phyloP scores from a whole-genome alignment of 2,329 filamentous ascomycete species.

The Arthroderma sp. region DNA sequence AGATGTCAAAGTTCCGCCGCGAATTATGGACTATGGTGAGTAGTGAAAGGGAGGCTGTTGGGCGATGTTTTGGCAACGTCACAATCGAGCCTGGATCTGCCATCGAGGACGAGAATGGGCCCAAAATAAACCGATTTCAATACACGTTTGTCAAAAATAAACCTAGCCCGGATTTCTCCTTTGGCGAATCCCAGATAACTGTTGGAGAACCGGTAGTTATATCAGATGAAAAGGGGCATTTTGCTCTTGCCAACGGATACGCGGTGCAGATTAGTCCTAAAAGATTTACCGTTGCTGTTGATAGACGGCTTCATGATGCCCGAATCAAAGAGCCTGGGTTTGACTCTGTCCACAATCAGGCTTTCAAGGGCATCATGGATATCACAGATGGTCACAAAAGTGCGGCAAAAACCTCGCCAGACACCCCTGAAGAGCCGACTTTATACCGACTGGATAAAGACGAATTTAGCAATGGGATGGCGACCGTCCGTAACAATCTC shows the following conservation, averaged over 20 bases:
- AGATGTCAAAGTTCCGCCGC: slow-evolving; percentile 70
- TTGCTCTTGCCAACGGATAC: slow-evolving; percentile 84
- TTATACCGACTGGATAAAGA: slow-evolving; percentile 88
- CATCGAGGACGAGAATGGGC: slow-evolving; percentile 52
- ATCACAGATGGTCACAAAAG: slow-evolving; percentile 28
- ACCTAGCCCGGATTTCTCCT: slow-evolving; percentile 54
- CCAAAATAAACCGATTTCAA: slow-evolving; percentile 81
- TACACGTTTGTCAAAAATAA: slow-evolving; percentile 72
- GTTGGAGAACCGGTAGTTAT: slow-evolving; percentile 90
- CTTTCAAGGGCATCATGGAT: slow-evolving; percentile 86
- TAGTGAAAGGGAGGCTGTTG: slow-evolving; percentile 70
- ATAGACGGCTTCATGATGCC: slow-evolving; percentile 77
- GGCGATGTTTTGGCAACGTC: slow-evolving; percentile 80
- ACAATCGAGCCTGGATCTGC: slow-evolving; percentile 67
- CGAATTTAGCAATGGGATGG: slow-evolving; percentile 97
- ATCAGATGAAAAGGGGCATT: slow-evolving; percentile 89
- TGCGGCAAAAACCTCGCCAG: too few relatives aligned
- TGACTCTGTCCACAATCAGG: slow-evolving; percentile 62
- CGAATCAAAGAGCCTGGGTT: slow-evolving; percentile 65
- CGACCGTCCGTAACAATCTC: slow-evolving; percentile 83
- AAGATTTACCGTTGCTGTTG: slow-evolving; percentile 75
- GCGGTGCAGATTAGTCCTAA: slow-evolving; percentile 64
- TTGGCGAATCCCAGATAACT: slow-evolving; percentile 76
- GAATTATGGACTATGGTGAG: slow-evolving; percentile 97
- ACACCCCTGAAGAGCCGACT: slow-evolving; percentile 33